Base-by-base conservation (phyloP, 2,329 filamentous ascomycete species). In the Aureobasidium zeae region DNA sequence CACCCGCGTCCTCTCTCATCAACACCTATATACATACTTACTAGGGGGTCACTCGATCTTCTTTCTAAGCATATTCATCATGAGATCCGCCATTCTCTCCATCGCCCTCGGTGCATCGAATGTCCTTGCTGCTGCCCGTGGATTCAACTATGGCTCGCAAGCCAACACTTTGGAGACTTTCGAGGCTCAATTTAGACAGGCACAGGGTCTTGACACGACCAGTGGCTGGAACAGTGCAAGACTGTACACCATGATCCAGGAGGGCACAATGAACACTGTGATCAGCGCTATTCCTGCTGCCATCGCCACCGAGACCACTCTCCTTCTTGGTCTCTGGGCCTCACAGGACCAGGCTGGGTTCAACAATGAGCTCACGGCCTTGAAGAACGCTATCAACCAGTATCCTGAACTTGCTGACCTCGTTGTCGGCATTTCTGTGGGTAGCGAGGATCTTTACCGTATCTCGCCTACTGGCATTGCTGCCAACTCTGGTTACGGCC, bases 251-350 rank as follows among this genome's bases (percentile, higher is more conserved):
- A 85, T 77, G 73, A 70, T 83, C 36, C 82, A 86, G 72, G 74
- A 64, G 19, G 79, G 76, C 51, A 80, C 81, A 5, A 63, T 73
- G 51, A 79, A 73, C 63, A 71, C 71, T 21, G 72, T 77, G 54
- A 86, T 83, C 56, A 69, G 73, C 24, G 58, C 82, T 51, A 86
- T 94, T 50, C 82, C 81, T 30, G 87, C 87, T 31, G 87, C 86
- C 55, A 86, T 94, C 63, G 74, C 73, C 53, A 85, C 85, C 56
- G 74, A 86, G 54, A 93, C 85, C 2, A 72, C 73, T 31, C 73
- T 95, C 19, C 74, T 95, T 9, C 76, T 94, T 10, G 86, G 86
- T 52, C 68, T 95, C 38, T 94, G 87, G 87, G 77, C 78, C 8
- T 89, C 85, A 0, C 82, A 31, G 17, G 80, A 79, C 37, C 67